Evolutionary conservation across 2,329 filamentous ascomycete species (phyloP), one percentile per base, ranked within the genome.

Genomic region (Penicillium hordei): DNA sequence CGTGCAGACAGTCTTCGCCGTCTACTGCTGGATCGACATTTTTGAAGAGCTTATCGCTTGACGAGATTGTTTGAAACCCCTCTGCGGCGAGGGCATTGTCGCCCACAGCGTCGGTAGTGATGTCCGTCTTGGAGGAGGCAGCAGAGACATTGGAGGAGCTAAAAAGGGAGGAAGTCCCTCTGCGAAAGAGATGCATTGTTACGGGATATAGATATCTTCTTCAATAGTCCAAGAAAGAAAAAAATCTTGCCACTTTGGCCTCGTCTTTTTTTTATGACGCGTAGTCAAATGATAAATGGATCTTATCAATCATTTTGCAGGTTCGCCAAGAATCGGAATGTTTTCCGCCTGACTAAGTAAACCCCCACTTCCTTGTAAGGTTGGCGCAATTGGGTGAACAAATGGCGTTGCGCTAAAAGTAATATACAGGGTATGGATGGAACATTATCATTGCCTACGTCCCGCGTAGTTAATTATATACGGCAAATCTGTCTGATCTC

Each of bases 1-100:
- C 93, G 72, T 86, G 91, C 55, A 90, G 79, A 73, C 94, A 97
- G 64, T 93, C 93, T 40, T 95, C 90, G 62, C 93, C 93, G 75
- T 97, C 93, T 42, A 90, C 77, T 4, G 83, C 81, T n/a, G 89
- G 85, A 68, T 89, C 83, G 38, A 91, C 91, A 65, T 84, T 85
- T 52, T 86, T 79, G 74, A 97, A 97, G 10, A 97, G 81, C 34
- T 78, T 75, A 42, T 78, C 76, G 46, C 74, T 75, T 44, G 76
- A 75, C 10, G 76, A 72, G 27, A 80, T 79, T 27, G 77, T 83
- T 42, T 70, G 65, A 66, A 85, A 84, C 27, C 77, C 78, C 58
- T 73, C 72, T 56, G 60, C 58, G 46, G 61, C 58, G 52, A 58
- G 67, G 3, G 52, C 55, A 34, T 55, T 64, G 59, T 64, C 62